Evolutionary conservation across 305 asterid genomes (phyloP).

Genomic region (Fraxinus dipetala): DNA sequence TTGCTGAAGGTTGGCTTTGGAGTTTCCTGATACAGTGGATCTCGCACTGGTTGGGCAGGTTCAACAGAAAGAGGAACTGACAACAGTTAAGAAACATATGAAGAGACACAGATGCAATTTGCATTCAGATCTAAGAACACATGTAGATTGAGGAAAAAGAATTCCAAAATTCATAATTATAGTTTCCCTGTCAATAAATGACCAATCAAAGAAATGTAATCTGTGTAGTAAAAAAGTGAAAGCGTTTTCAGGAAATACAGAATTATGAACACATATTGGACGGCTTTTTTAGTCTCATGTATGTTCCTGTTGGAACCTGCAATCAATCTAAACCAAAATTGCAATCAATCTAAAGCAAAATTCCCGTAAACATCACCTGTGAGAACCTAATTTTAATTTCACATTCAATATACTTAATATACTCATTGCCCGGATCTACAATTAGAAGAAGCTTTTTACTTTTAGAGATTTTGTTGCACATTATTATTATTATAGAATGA

Average conservation of each 20-base stretch:
- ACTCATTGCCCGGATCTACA: neutral
- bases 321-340: neutral
- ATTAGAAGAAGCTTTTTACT: neutral
- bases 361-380: neutral
- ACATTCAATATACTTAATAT: neutral
- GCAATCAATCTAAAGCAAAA: neutral
- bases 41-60: conserved; percentile 59
- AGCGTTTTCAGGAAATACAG: neutral
- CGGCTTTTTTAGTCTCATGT: neutral
- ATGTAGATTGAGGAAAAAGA: neutral
- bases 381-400: neutral
- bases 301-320: neutral
- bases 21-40: conserved; percentile 73
- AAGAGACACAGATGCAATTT: neutral
- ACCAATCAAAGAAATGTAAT: conserved; percentile 3
- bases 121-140: neutral
- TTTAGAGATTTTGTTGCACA: no score
- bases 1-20: conserved; percentile 66
- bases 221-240: neutral
- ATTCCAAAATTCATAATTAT: neutral
- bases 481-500: no score
- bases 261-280: neutral
- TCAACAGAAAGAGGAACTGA: conserved; percentile 64
- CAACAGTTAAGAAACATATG: conserved; percentile 16
- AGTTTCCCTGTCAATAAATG: neutral